These are phyloP conservation scores for Pythium brachiatum DNA, from an alignment of 352 stramenopile species.

Conservation along the genomic window DNA sequence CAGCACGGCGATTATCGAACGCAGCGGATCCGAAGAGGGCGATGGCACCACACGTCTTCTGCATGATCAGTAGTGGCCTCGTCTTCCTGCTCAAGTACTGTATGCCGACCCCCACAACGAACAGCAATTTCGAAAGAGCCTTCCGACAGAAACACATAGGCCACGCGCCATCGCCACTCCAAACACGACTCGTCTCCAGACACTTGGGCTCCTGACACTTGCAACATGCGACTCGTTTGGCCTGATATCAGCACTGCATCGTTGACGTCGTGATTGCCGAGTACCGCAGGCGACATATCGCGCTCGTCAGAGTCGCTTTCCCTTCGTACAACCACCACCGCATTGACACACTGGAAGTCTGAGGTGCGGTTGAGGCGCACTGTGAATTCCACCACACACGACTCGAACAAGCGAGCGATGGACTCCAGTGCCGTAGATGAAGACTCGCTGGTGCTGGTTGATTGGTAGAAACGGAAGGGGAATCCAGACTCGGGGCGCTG, in stretches of 20 bases:
- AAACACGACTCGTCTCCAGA: not conserved
- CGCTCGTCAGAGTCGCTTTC: conserved; percentile 1
- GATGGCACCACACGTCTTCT: conserved; percentile 44
- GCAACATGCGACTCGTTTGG: conserved; percentile 7
- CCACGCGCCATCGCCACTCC: conserved; percentile 27
- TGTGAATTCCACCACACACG: conserved; percentile 11
- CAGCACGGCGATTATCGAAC: conserved; percentile 7
- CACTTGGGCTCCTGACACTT: not conserved
- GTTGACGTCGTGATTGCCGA: not conserved
- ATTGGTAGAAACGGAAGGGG: conserved; percentile 25
- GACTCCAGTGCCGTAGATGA: not conserved
- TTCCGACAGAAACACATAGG: conserved; percentile 64
- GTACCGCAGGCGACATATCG: not conserved
- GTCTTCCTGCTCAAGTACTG: not conserved
- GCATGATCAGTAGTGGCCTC: not conserved
- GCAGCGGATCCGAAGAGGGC: conserved; percentile 42
- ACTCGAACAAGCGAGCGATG: conserved; percentile 14
- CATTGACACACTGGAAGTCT: not conserved
- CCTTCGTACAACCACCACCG: conserved; percentile 8
- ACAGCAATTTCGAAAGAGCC: conserved; percentile 48
- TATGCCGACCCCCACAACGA: conserved; percentile 11
- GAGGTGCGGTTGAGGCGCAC: conserved; percentile 1
- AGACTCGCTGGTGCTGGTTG: not conserved
- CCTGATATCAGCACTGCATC: conserved; percentile 15
- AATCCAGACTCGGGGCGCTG: not conserved